Base-by-base conservation (phyloP, 192 early-diverging fungal genomes). In the Rhizoclosmatium globosum region DNA sequence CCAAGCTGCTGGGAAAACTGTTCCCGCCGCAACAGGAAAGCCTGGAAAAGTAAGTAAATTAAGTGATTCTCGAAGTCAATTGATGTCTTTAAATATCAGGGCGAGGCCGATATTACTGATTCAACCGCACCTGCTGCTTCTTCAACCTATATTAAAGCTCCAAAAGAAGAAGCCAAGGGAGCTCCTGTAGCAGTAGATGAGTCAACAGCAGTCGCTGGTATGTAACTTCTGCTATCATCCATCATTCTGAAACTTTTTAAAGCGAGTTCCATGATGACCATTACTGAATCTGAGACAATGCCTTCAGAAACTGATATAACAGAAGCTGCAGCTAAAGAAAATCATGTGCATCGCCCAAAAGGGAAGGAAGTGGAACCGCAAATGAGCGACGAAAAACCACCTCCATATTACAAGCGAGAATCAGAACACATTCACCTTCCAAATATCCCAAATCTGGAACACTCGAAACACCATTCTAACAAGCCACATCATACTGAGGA, bases 301-400 rank as follows among this genome's bases (percentile, higher is more conserved):
- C 66, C 66, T 42, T 68, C 44, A 44, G 58, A 62, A 74, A n/a
- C 38, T 43, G 19, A 62, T 6, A 3, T 2, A n/a, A 21, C 19
- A 21, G 47, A 57, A 7, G 17, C 31, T 43, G 47, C 15, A 15
- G 13, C 50, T n/a, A 39, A 45, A 2, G 11, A 2, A 74, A 39
- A 68, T 9, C 17, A 7, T 15, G 19, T 15, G 19, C 69, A 71
- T 38, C 43, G 72, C 23, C 72, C 72, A 7, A 74, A 74, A 48
- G 72, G 17, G 1, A 74, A 74, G 42, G 72, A 74, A 62, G 46
- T 74, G 13, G 72, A 74, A 43, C 72, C 72, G 17, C 72, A 74
- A 74, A 23, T 47, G 42, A 17, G 62, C 11, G 15, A n/a, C 2
- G 72, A 59, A 19, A 17, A n/a, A 47, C 38, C 59, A 62, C 72